A percentile compares a stretch with the other conserved stretches of the same genome.
These are phyloP conservation scores for Plasmodium inui DNA, from an alignment of 169 alveolate species.

Conservation along the genomic window DNA sequence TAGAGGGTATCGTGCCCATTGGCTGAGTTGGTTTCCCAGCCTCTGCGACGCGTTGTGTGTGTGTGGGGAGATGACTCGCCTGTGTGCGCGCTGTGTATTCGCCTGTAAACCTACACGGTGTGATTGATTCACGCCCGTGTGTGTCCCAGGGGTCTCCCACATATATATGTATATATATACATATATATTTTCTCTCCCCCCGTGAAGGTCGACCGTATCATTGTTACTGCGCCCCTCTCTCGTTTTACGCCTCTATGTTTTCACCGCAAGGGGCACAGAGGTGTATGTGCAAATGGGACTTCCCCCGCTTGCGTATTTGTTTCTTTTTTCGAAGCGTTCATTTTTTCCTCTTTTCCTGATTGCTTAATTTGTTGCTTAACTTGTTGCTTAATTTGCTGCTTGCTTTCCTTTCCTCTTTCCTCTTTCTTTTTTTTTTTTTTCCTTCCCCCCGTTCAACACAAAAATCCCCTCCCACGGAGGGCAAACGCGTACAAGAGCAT, in stretches of 20 bases:
- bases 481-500: neutral
- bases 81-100: neutral
- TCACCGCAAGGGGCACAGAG: slow-evolving; percentile 1
- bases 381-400: neutral
- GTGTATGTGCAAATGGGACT: neutral
- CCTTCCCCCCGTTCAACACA: neutral
- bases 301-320: neutral
- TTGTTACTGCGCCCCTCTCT: neutral
- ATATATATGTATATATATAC: neutral
- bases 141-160: neutral
- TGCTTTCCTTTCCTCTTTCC: neutral
- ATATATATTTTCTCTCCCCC: neutral
- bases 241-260: neutral
- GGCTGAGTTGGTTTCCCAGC: neutral
- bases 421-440: slow-evolving; percentile 5
- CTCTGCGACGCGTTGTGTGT: neutral
- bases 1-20: neutral
- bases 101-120: neutral
- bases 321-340: neutral
- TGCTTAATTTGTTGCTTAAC: neutral
- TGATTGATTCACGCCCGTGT: neutral
- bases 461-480: neutral
- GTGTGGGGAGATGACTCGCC: neutral
- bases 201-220: neutral
- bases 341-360: neutral